Evolutionary conservation across 331 rosid species (phyloP), one percentile per base, ranked within the genome.

Genomic region (Pyrus hybrid): DNA sequence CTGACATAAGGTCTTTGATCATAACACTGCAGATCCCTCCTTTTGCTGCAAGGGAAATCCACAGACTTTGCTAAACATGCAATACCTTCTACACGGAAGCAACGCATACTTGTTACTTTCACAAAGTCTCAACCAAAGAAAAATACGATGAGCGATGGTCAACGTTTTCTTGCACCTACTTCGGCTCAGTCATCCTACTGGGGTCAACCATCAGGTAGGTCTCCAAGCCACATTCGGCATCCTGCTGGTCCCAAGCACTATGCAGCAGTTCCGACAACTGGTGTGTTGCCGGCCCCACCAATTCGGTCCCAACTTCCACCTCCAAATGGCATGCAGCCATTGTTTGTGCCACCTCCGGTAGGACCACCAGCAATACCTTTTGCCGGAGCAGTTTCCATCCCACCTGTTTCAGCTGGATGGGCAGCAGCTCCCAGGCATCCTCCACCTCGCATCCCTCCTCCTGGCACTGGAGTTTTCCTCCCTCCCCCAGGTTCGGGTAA

Each of bases 381-480:
- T 83, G 88, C 96, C 60, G 79, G 92, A 20, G 83, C 91, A 5
- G 90, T 93, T 71, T 84, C 91, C 7, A 74, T 91, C 72, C 85
- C 96, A 9, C 79, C 93, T 3, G 91, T 85, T 74, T 85, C 97
- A 4, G 18, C 90, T 0, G 89, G 89, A 76, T 93, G 98, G 98
- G 49, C 91, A 18, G 70, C 92, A 7, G 90, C 96, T 67, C 97
- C 96, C 71, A 86, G 91, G 87, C 98, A 93, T 37, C 96, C 97
- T 47, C 84, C 95, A 13, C 95, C 97, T 28, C 84, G 93, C 77
- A 68, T 90, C 71, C 89, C 82, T n/a, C 83, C 76, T 20, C 93
- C 99, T 0, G 99, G 99, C 37, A 95, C 99, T 1, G 99, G 99
- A 76, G 99, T 94, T 70, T 94, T 94, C 86, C 91, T 94, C 32